Conservation (phyloP, 345 rosid genomes). For the Lenwebbia sp. region DNA sequence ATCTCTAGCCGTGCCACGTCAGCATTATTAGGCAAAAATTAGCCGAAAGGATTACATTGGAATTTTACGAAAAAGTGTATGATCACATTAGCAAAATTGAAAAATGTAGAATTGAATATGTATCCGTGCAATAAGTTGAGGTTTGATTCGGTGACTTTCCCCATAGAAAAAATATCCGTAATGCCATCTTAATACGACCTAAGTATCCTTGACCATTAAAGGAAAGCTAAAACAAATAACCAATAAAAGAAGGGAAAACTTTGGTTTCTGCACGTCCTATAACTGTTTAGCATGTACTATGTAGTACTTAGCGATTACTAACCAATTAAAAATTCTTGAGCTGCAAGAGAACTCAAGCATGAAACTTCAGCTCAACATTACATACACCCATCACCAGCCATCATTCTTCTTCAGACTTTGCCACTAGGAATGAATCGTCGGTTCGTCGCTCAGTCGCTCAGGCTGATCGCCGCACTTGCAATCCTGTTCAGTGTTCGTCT, state of each 20-base stretch:
- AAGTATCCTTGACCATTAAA: background rate
- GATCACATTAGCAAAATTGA: too few relatives aligned
- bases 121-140: background rate
- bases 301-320: too few relatives aligned
- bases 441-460: too few relatives aligned
- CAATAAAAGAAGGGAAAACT: background rate
- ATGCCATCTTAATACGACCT: background rate
- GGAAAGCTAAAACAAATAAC: background rate
- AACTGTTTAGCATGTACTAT: background rate
- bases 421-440: background rate
- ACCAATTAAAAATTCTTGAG: too few relatives aligned
- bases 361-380: background rate
- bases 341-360: background rate
- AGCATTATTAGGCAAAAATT: background rate
- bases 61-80: too few relatives aligned
- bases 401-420: background rate
- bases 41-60: background rate
- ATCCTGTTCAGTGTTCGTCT: background rate
- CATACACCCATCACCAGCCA: background rate
- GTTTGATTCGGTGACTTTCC: background rate
- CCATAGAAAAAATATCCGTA: background rate
- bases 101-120: too few relatives aligned
- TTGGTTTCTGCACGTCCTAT: background rate
- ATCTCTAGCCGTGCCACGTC: fast-evolving
- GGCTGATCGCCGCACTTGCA: background rate